Base-by-base conservation (phyloP, 116 monocot species). In the Posidonia oceanica region DNA sequence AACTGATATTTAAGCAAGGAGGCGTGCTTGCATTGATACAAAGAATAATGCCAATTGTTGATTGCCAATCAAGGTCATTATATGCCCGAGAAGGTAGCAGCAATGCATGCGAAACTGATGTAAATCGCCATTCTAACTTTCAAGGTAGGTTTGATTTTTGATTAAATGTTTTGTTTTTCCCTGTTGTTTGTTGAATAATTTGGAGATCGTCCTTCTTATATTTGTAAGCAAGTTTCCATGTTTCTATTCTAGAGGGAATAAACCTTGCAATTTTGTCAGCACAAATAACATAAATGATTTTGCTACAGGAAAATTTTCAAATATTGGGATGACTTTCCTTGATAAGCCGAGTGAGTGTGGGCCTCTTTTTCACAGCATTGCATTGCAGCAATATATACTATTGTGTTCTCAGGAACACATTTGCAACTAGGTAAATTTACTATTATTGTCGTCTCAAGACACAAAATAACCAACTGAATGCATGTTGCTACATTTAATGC, bases 381-480 rank as follows among this genome's bases (percentile, higher is more conserved):
- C 84, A 29, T 79, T 97, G 80, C 97, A 97, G 64, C 97, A 97
- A 48, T 97, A 97, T 66, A 74, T 97, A 69, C 83, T 97, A 22
- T 75, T 97, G 56, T 89, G 92, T 66, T 89, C 87, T 67, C 97
- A 91, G 91, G 96, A 91, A 77, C 20, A 44, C 56, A 14, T 64
- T 11, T 56, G n/a, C 8, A 21, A 59, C 14, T 59, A 17, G 29
- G 5, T 52, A 23, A 63, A 53, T 53, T 57, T 39, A 16, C n/a
- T n/a, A n/a, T n/a, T n/a, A n/a, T n/a, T n/a, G n/a, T n/a, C n/a
- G n/a, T n/a, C n/a, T n/a, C n/a, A n/a, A n/a, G n/a, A n/a, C n/a
- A n/a, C n/a, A n/a, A n/a, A n/a, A n/a, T n/a, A n/a, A n/a, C n/a
- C n/a, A n/a, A n/a, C n/a, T n/a, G n/a, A n/a, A n/a, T n/a, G n/a